Evolutionary conservation across 1,284 basidiomycete genomes (phyloP).

Genomic region (Heterobasidion annosum): DNA sequence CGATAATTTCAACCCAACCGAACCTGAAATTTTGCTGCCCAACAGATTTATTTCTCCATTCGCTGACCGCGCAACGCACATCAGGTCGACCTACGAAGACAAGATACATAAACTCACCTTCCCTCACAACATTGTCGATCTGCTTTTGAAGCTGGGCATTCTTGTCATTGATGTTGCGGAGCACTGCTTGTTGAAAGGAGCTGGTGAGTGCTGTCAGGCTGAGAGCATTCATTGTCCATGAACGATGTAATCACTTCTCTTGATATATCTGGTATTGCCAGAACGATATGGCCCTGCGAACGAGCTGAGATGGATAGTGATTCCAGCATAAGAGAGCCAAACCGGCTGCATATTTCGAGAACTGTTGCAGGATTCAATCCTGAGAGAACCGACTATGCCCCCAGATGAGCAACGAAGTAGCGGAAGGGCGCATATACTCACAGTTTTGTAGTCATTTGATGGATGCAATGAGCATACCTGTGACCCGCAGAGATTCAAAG

Average conservation of each 20-base stretch:
- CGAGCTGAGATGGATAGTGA: background rate
- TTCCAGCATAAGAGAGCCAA: conserved; percentile 11
- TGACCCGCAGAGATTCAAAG: background rate
- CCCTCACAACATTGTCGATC: conserved; percentile 69
- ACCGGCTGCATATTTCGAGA: conserved; percentile 75
- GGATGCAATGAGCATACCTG: conserved; percentile 74
- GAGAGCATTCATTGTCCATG: background rate
- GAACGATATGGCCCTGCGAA: conserved; percentile 66
- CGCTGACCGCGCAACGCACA: conserved; percentile 32
- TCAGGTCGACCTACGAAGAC: background rate
- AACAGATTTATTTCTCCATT: conserved; percentile 70
- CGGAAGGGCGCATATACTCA: conserved; percentile 26
- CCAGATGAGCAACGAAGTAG: background rate
- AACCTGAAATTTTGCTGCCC: conserved; percentile 57
- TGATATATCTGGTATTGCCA: conserved; percentile 85
- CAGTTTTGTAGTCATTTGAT: conserved; percentile 79
- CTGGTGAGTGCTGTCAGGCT: conserved; percentile 24
- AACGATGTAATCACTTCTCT: conserved; percentile 45
- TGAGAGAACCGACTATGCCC: conserved; percentile 67
- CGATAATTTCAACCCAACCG: conserved; percentile 2
- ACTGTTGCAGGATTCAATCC: conserved; percentile 66
- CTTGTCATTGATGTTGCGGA: conserved; percentile 72
- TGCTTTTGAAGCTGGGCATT: conserved; percentile 75
- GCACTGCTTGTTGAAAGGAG: conserved; percentile 72
- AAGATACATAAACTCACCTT: conserved; percentile 40